A percentile compares a stretch with the other conserved stretches of the same genome.
Conservation (phyloP, 192 early-diverging fungal genomes). For the Martensiomyces pterosporus region DNA sequence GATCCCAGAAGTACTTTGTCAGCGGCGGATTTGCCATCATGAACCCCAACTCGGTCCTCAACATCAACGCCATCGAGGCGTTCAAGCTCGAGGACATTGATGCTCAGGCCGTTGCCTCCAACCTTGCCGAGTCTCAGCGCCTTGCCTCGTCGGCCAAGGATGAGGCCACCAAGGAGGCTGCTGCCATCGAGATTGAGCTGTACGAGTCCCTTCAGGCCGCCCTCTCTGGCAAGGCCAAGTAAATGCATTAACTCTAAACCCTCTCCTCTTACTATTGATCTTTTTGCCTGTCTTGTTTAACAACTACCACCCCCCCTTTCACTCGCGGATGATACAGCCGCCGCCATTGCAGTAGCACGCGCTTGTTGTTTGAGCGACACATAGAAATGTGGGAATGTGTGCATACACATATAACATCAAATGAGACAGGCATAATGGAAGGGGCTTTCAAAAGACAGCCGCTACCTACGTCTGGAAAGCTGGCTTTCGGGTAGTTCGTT, state of each 20-base stretch:
- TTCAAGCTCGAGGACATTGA: conserved; percentile 85
- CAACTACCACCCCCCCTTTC: no score
- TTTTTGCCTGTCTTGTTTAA: neutral
- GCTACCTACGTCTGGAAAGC: no score
- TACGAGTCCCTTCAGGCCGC: conserved; percentile 83
- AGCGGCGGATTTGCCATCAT: conserved; percentile 96
- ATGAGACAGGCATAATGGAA: no score
- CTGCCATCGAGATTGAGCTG: conserved; percentile 83
- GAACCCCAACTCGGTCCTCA: conserved; percentile 92
- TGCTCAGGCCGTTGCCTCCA: conserved; percentile 65
- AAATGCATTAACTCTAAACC: neutral
- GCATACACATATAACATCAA: no score
- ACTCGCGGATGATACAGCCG: no score
- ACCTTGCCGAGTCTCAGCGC: conserved; percentile 80
- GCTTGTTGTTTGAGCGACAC: neutral
- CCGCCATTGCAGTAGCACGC: no score
- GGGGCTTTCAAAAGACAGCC: no score
- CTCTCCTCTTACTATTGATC: no score
- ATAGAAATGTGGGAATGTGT: no score
- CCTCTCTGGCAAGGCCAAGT: conserved; percentile 43
- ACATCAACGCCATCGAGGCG: conserved; percentile 97
- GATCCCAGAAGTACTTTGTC: conserved; percentile 89
- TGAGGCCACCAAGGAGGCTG: conserved; percentile 75
- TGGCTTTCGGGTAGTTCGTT: no score
- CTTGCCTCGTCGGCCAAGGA: conserved; percentile 56